A percentile compares a stretch with the other conserved stretches of the same genome.
These are phyloP conservation scores for Hymenoscyphus linearis DNA, from an alignment of 2,329 filamentous ascomycete species.

Conservation along the genomic window DNA sequence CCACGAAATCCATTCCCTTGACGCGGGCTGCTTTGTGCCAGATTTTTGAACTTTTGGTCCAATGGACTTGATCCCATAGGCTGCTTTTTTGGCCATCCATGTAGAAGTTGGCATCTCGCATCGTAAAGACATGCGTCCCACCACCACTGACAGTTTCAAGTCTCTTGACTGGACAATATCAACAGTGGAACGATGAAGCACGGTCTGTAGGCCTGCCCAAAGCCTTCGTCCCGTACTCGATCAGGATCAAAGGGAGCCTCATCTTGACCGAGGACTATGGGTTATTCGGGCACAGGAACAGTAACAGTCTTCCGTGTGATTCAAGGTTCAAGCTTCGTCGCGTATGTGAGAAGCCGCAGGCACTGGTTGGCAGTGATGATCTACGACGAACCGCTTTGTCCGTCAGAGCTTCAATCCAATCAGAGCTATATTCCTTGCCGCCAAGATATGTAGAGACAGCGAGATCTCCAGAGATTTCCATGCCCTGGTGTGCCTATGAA, in stretches of 20 bases:
- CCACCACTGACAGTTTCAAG: constrained; percentile 9
- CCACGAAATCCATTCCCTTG: constrained; percentile 13
- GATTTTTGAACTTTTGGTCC: constrained; percentile 6
- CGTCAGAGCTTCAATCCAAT: constrained; percentile 16
- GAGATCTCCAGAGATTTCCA: constrained; percentile 4
- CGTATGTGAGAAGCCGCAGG: not conserved
- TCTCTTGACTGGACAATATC: constrained; percentile 22
- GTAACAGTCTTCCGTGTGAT: not conserved
- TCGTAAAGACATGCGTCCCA: not conserved
- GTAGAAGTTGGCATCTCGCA: not conserved
- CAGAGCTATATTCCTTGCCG: constrained; percentile 18
- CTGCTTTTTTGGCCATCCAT: constrained; percentile 14
- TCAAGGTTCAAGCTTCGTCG: constrained; percentile 21
- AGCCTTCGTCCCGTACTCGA: not conserved
- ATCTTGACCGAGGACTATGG: no score
- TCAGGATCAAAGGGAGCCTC: not conserved
- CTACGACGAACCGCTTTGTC: constrained; percentile 2
- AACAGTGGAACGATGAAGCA: not conserved
- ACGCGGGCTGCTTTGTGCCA: constrained; percentile 16
- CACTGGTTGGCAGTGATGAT: constrained; percentile 8
- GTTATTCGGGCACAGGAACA: not conserved
- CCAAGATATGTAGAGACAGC: constrained; percentile 13
- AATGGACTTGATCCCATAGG: constrained; percentile 15
- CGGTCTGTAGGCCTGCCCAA: not conserved
- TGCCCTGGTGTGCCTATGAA: constrained; percentile 28